phyloP scores from a whole-genome alignment of 108 stramenopile genomes.

The Nitzschia sp. region DNA sequence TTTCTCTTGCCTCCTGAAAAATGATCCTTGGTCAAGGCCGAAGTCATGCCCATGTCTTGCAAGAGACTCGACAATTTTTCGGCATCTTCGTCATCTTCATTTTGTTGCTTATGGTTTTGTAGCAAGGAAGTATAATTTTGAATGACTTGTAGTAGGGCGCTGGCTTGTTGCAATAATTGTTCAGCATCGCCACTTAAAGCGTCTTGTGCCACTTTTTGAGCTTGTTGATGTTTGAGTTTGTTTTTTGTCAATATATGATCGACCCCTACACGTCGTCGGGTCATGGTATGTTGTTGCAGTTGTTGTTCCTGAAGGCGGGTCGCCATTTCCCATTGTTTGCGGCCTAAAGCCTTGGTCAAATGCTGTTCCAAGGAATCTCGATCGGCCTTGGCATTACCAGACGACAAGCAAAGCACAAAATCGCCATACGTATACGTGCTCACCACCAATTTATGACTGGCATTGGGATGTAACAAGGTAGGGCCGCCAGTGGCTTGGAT shows the following conservation, averaged over 20 bases:
- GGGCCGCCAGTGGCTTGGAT: constrained; percentile 49
- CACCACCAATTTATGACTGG: constrained; percentile 49
- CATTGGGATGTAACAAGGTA: constrained; percentile 36
- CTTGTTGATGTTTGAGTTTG: constrained; percentile 57
- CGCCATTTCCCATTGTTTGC: constrained; percentile 67
- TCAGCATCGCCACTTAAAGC: constrained; percentile 79
- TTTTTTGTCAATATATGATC: constrained; percentile 77
- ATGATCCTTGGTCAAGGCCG: constrained; percentile 83
- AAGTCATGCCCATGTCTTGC: constrained; percentile 93
- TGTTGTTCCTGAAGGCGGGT: constrained; percentile 47
- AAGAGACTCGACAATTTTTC: constrained; percentile 60
- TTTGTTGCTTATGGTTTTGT: constrained; percentile 35
- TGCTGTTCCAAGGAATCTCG: constrained; percentile 60
- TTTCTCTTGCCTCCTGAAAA: constrained; percentile 33
- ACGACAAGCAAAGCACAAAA: constrained; percentile 58
- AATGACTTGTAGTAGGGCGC: constrained; percentile 69
- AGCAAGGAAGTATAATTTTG: constrained; percentile 69
- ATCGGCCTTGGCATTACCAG: constrained; percentile 37
- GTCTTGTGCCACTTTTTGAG: constrained; percentile 63
- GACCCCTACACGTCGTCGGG: constrained; percentile 49
- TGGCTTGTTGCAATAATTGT: constrained; percentile 67
- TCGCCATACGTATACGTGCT: constrained; percentile 66
- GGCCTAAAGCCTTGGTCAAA: constrained; percentile 55
- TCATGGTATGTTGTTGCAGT: constrained; percentile 5
- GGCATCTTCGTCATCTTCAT: constrained; percentile 43